Evolutionary conservation across 768 basidiomycete species (phyloP), one percentile per base, ranked within the genome.

Genomic region (Aureoboletus auriporus): DNA sequence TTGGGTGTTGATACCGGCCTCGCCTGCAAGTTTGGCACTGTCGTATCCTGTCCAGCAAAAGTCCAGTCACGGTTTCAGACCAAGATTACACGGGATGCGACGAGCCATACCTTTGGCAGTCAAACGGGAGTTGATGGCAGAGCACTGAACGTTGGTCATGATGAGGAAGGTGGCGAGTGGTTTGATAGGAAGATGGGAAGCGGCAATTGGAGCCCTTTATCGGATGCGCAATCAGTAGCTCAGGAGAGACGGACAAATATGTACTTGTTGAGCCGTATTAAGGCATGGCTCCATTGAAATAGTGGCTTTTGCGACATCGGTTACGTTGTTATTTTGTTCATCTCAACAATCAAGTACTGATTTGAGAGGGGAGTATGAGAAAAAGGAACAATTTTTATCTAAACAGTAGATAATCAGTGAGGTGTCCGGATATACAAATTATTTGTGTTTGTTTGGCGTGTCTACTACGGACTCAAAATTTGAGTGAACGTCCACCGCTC

Each of bases 61-160:
- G 10, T 26, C 3, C 30, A 39, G n/a, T n/a, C n/a, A n/a, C n/a
- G n/a, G n/a, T 8, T 28, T 41, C 41, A 33, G 31, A 33, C 10
- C 10, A 33, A 13, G 31, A 11, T 13, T 10, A 33, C 31, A 16
- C 2, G 5, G 29, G 26, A 10, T 33, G 3, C 11, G 31, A 34
- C 1, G 33, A 13, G 28, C 16, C 51, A n/a, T 48, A 84, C 85
- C 78, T 53, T 73, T 69, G 57, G 60, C 68, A 1, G 57, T 44
- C 69, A 78, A 72, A 11, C 83, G 84, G 27, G 67, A 68, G 54
- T 69, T 70, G 56, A 88, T 70, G 40, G 83, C 83, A 56, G 73
- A 56, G 66, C 86, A 87, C 61, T 74, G 75, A 23, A 23, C 20
- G 20, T 23, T 23, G 9, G 46, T 7, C 50, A 51, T 51, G 77